Conservation (phyloP, 2,329 filamentous ascomycete genomes). For the Cladosporium sp. region DNA sequence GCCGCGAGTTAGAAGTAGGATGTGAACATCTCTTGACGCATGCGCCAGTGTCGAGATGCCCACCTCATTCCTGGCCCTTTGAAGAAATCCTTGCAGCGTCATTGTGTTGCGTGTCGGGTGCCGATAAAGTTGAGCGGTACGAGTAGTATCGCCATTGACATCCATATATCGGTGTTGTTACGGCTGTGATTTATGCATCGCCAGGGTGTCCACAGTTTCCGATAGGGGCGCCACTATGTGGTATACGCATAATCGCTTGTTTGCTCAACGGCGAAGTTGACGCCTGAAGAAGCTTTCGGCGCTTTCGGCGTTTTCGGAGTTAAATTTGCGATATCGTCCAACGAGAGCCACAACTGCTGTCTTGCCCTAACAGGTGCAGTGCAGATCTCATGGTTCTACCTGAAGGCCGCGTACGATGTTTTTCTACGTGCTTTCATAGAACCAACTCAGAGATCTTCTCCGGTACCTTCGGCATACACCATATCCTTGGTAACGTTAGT, state of each 20-base stretch:
- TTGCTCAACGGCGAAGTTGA: background rate
- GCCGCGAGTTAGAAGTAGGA: conserved; percentile 37
- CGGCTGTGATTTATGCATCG: background rate
- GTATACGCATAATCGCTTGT: background rate
- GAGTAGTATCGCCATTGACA: background rate
- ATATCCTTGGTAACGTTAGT: background rate
- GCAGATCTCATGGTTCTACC: background rate
- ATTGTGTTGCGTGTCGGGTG: background rate
- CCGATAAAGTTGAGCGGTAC: background rate
- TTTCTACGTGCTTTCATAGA: background rate
- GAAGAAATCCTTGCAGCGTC: conserved; percentile 7
- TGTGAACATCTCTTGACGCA: conserved; percentile 53
- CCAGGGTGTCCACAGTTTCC: background rate
- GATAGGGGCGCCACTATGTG: background rate
- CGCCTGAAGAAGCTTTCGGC: background rate
- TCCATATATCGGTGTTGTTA: background rate
- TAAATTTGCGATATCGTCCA: background rate
- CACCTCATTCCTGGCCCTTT: conserved; percentile 39
- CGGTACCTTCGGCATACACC: background rate
- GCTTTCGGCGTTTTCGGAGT: background rate
- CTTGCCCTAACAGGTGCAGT: background rate
- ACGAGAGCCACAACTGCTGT: background rate
- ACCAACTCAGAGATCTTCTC: background rate
- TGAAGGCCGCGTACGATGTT: background rate
- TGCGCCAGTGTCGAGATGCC: conserved; percentile 47